Conservation (phyloP, 257 asterid genomes). For the Solanum clarkiae region DNA sequence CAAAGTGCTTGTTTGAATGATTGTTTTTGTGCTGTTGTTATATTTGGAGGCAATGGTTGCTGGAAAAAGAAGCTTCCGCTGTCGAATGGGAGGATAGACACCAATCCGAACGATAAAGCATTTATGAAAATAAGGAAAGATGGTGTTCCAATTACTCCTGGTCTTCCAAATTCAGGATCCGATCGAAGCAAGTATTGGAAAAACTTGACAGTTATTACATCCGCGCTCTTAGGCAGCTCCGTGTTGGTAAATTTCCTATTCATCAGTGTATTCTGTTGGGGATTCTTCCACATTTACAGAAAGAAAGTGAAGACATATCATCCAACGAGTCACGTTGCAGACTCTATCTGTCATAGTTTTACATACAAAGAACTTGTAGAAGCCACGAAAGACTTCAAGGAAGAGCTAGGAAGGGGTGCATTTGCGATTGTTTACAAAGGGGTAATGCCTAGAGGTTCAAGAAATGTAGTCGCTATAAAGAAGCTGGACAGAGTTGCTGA, state of each 20-base stretch:
- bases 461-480: constrained; percentile 31
- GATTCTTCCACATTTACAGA: background rate
- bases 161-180: background rate
- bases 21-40: constrained; percentile 32
- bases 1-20: constrained; percentile 20
- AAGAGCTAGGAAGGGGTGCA: constrained; percentile 52
- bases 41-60: constrained; percentile 6
- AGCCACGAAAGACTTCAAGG: constrained; percentile 27
- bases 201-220: background rate
- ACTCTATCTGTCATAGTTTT: constrained; percentile 8
- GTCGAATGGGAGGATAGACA: constrained; percentile 15
- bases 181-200: background rate
- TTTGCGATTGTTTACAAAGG: constrained; percentile 60
- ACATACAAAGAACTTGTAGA: constrained; percentile 25
- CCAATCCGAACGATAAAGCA: background rate
- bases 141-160: background rate
- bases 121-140: constrained; percentile 2
- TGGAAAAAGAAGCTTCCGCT: constrained; percentile 30
- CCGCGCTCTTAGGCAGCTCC: background rate
- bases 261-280: background rate
- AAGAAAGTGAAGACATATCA: background rate
- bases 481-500: constrained; percentile 26
- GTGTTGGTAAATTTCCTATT: background rate
- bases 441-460: background rate
- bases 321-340: background rate